These are phyloP conservation scores for Aspergillus intermedius DNA, from an alignment of 2,329 filamentous ascomycete genomes.

Conservation along the genomic window DNA sequence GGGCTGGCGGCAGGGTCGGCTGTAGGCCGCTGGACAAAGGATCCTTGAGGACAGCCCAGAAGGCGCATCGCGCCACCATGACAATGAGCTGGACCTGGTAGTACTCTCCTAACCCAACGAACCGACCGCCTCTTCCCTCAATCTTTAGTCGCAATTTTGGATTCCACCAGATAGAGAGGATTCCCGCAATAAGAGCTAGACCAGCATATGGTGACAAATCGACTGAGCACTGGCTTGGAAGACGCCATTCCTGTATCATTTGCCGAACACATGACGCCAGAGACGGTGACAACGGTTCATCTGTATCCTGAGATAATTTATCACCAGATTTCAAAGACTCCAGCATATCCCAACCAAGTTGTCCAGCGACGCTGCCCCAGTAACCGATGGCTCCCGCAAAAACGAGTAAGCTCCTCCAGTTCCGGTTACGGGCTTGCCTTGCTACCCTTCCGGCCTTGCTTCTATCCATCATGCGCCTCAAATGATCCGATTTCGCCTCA, in stretches of 20 bases:
- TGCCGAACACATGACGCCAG: constrained; percentile 17
- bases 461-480: constrained; percentile 67
- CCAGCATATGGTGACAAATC: constrained; percentile 30
- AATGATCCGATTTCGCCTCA: constrained; percentile 73
- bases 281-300: constrained; percentile 11
- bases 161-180: constrained; percentile 46
- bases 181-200: constrained; percentile 35
- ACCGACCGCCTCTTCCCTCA: constrained; percentile 34
- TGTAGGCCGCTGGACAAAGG: constrained; percentile 28
- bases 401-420: constrained; percentile 40
- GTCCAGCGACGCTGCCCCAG: constrained; percentile 37
- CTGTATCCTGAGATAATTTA: constrained; percentile 6
- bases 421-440: constrained; percentile 28
- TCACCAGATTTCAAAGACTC: constrained; percentile 23
- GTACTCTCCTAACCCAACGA: constrained; percentile 39
- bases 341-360: constrained; percentile 38
- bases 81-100: constrained; percentile 42
- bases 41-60: constrained; percentile 40
- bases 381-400: constrained; percentile 38
- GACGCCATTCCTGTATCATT: constrained; percentile 10
- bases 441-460: constrained; percentile 36
- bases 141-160: constrained; percentile 41
- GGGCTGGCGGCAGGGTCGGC: constrained; percentile 22
- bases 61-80: constrained; percentile 38
- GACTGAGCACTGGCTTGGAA: constrained; percentile 23